Base-by-base conservation (phyloP, 495 filamentous ascomycete species). In the Penicillium odoratum region DNA sequence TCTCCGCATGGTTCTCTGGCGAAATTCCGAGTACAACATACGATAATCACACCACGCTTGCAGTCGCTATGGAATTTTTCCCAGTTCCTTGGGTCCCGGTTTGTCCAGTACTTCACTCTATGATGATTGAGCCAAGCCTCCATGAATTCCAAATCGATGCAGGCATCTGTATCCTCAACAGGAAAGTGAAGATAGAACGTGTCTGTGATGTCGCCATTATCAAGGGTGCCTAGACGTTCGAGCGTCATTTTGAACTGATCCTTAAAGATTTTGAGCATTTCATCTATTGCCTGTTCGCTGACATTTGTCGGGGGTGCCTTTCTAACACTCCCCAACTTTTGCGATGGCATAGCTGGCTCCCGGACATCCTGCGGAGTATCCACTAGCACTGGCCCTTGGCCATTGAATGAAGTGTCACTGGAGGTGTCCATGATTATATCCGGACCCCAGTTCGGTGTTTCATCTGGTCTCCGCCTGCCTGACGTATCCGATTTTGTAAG, bases 161-260 rank as follows among this genome's bases (percentile, higher is more conserved):
- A 36, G 2, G 48, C 38, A 18, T 48, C 46, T n/a, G 55, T 16
- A 15, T 67, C 60, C 13, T 64, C 65, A 7, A 48, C 38, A 16
- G 75, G 74, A 31, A 72, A 76, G 54, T 70, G 64, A 10, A 80
- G 55, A 61, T 75, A 79, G 38, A 80, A 78, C 7, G 61, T 55
- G 16, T 68, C 62, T n/a, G 67, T 58, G 4, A 54, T 36, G 11
- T 30, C 57, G 3, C 30, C 16, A 11, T 42, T 53, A n/a, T 51
- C 55, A 9, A 63, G 31, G 8, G 53, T 61, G 26, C 53, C 58
- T 29, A 77, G 56, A 0, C 53, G 48, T 29, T 48, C n/a, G 15
- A 48, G 13, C 15, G 46, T 48, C 9, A 48, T 31, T 8, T 16
- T 30, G 3, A 26, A 4, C 2, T 5, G 25, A 7, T 3, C 10